These are phyloP conservation scores for Leonotis leonurus DNA, from an alignment of 257 asterid genomes.

Conservation along the genomic window DNA sequence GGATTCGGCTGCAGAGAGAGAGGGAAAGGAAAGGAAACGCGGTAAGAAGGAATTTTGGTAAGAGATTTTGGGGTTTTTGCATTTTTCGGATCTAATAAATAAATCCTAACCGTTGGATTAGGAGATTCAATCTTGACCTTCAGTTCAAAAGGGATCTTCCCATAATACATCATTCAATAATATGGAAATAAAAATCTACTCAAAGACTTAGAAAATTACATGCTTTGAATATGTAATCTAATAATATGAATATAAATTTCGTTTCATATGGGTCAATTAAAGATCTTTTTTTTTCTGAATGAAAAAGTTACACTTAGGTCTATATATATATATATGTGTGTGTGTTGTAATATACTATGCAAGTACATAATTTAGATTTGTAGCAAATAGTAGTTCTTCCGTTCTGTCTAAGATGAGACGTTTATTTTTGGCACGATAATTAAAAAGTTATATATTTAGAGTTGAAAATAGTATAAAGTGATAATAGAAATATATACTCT, in stretches of 20 bases:
- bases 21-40: not conserved
- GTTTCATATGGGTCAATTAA: not conserved
- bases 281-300: too few relatives aligned
- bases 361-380: too few relatives aligned
- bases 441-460: too few relatives aligned
- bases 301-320: too few relatives aligned
- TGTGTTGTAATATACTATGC: too few relatives aligned
- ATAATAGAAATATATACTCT: too few relatives aligned
- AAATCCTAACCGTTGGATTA: not conserved
- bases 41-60: slow-evolving; percentile 19
- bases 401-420: too few relatives aligned
- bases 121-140: slow-evolving; percentile 20
- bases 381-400: too few relatives aligned
- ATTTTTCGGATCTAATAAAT: not conserved
- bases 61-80: slow-evolving; percentile 7
- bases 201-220: not conserved
- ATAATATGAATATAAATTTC: not conserved
- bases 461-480: too few relatives aligned
- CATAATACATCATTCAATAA: not conserved
- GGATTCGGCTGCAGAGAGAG: slow-evolving; percentile 18
- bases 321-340: too few relatives aligned
- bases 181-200: not conserved
- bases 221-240: not conserved
- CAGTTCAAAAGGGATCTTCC: not conserved
- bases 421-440: too few relatives aligned